Evolutionary conservation across 2,329 filamentous ascomycete genomes (phyloP), one percentile per base, ranked within the genome.

Genomic region (Aspergillus cejpii): DNA sequence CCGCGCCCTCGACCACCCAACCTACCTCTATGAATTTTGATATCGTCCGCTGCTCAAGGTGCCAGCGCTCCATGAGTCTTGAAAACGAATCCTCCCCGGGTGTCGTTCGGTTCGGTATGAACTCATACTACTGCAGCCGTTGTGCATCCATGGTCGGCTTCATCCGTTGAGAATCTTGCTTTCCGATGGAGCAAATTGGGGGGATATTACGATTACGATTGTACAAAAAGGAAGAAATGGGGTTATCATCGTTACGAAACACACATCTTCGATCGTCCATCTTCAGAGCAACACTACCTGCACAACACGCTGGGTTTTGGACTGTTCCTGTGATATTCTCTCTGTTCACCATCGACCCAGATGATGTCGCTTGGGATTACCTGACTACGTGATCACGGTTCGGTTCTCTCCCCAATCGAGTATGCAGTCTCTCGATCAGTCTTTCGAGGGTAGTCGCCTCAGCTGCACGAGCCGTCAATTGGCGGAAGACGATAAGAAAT

Each of bases 121-220:
- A 74, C 48, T 72, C 69, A 15, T 74, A 74, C 50, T 74, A 74
- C 53, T 74, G 72, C 56, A 64, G 57, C 39, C 66, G 69, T 39
- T 72, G 69, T 49, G 69, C 69, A 17, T 63, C 62, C 12, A 69
- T 70, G 60, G 69, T 72, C 36, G 69, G 69, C 26, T 72, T 69
- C 50, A 60, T 60, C 17, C 57, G 60, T 33, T 70, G 66, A 71
- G 12, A 17, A 43, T 28, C 31, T 17, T 23, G 20, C 8, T 15
- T 7, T 33, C n/a, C 11, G 39, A 20, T 33, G 29, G 3, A 11
- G 15, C 6, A 20, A 10, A 34, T 34, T 34, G 8, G 11, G 14
- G 7, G 14, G 15, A 34, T 10, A 17, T n/a, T 24, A 24, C 8
- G n/a, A 24, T 24, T 8, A 24, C 23, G 23, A 24, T 8, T 19